Conservation (phyloP, 352 stramenopile genomes). For the Phytophthora ramorum region DNA sequence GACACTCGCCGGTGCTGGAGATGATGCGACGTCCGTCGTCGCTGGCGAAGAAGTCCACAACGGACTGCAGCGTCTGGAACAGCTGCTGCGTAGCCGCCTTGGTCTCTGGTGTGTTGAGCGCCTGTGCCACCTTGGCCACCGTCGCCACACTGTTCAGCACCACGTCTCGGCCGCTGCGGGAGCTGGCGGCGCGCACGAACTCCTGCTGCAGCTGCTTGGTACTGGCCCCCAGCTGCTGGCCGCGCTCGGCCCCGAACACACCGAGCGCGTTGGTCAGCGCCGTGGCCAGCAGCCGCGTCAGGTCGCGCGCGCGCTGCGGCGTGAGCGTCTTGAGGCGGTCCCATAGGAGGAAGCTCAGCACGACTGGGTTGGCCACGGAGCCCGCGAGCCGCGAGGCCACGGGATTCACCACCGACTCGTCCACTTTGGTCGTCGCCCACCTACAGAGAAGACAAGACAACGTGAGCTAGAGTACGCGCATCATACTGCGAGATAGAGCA, state of each 20-base stretch:
- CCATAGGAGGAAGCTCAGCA: constrained; percentile 80
- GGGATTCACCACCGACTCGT: constrained; percentile 65
- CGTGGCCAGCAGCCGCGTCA: constrained; percentile 69
- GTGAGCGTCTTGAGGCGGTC: constrained; percentile 76
- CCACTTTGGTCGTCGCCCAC: constrained; percentile 62
- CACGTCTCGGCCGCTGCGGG: constrained; percentile 61
- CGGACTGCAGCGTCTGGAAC: constrained; percentile 67
- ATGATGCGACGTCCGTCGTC: constrained; percentile 64
- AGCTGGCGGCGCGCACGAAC: constrained; percentile 56
- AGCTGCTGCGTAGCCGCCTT: constrained; percentile 69
- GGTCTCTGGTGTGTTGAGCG: constrained; percentile 75
- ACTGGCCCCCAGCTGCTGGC: constrained; percentile 41
- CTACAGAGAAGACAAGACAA: constrained; percentile 27
- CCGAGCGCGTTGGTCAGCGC: constrained; percentile 61
- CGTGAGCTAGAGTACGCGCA: no score
- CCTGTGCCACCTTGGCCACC: constrained; percentile 68
- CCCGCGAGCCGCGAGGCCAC: constrained; percentile 56
- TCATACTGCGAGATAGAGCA: no score
- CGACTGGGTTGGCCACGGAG: constrained; percentile 81
- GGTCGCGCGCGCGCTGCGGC: constrained; percentile 69
- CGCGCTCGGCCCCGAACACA: constrained; percentile 62
- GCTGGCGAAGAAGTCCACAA: constrained; percentile 82
- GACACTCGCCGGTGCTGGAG: constrained; percentile 55
- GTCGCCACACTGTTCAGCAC: constrained; percentile 72
- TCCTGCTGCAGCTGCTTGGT: constrained; percentile 59